phyloP scores from a whole-genome alignment of 1,284 basidiomycete species.

The Lentinula novae-zelandiae region DNA sequence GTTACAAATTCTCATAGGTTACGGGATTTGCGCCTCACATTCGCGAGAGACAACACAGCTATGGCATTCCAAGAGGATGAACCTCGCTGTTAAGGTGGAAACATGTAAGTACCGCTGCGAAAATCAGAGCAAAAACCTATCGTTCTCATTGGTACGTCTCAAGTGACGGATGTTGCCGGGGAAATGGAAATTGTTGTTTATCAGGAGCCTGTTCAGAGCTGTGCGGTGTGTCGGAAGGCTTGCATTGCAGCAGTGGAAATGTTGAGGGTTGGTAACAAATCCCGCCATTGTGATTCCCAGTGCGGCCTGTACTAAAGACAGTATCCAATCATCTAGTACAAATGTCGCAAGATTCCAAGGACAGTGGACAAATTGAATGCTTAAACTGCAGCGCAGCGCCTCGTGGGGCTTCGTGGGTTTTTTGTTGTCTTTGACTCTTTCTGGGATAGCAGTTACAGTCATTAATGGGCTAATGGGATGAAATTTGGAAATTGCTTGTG shows the following conservation, averaged over 20 bases:
- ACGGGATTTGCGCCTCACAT: slow-evolving; percentile 54
- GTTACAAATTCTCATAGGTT: slow-evolving; percentile 34
- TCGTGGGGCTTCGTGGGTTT: neutral
- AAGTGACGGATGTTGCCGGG: slow-evolving; percentile 59
- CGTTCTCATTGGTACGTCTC: neutral
- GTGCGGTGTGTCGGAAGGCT: slow-evolving; percentile 52
- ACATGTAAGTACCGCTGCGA: slow-evolving; percentile 36
- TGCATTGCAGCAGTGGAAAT: slow-evolving; percentile 60
- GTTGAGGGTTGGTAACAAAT: slow-evolving; percentile 45
- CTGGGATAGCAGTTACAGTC: neutral
- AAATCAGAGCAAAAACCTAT: neutral
- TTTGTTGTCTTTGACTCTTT: neutral
- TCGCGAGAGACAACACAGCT: slow-evolving; percentile 33
- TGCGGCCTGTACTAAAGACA: neutral
- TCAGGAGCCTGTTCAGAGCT: slow-evolving; percentile 33
- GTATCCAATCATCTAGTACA: slow-evolving; percentile 45
- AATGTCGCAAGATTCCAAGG: slow-evolving; percentile 44
- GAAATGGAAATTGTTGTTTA: slow-evolving; percentile 49
- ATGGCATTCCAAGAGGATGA: slow-evolving; percentile 49
- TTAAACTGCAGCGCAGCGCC: neutral
- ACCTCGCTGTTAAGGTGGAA: slow-evolving; percentile 41
- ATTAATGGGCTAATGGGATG: too few relatives aligned
- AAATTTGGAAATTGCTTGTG: too few relatives aligned
- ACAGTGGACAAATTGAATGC: slow-evolving; percentile 25
- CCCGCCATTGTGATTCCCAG: neutral